Evolutionary conservation across 2,329 filamentous ascomycete genomes (phyloP).

Genomic region (Cryphonectria parasitica): DNA sequence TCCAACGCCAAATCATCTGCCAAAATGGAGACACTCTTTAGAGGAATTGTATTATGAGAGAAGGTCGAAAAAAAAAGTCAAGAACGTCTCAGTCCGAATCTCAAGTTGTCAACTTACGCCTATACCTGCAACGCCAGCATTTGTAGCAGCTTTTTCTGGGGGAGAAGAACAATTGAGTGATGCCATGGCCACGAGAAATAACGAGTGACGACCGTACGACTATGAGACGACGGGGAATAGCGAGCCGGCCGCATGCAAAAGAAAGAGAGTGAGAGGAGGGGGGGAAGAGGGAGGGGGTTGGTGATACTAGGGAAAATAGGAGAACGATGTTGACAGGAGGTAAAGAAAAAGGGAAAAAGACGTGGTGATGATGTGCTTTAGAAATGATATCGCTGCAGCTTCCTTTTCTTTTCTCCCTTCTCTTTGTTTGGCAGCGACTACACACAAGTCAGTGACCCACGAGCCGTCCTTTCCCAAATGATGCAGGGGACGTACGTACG

Average conservation of each 20-base stretch:
- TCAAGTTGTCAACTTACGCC: slow-evolving; percentile 18
- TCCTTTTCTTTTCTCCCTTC: background rate
- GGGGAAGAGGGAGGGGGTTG: background rate
- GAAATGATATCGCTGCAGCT: background rate
- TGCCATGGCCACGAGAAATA: background rate
- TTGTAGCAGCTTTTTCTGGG: slow-evolving; percentile 16
- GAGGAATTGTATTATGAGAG: background rate
- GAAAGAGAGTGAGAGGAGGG: background rate
- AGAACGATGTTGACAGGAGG: slow-evolving; percentile 1
- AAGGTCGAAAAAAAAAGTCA: background rate
- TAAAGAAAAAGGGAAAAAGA: background rate
- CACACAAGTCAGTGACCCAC: background rate
- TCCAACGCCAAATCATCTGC: background rate
- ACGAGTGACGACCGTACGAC: slow-evolving; percentile 5
- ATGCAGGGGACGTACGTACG: background rate
- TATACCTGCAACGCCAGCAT: slow-evolving; percentile 22
- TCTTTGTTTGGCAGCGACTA: background rate
- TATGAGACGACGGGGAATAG: slow-evolving; percentile 1
- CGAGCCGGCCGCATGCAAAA: slow-evolving; percentile 1
- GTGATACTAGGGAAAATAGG: slow-evolving; percentile 1
- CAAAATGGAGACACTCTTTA: background rate
- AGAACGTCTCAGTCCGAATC: background rate
- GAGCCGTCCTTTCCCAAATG: background rate
- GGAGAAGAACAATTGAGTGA: slow-evolving; percentile 11
- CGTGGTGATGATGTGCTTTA: background rate